A percentile compares a stretch with the other conserved stretches of the same genome.
Evolutionary conservation across 345 rosid genomes (phyloP).

Genomic region (Punica granatum): DNA sequence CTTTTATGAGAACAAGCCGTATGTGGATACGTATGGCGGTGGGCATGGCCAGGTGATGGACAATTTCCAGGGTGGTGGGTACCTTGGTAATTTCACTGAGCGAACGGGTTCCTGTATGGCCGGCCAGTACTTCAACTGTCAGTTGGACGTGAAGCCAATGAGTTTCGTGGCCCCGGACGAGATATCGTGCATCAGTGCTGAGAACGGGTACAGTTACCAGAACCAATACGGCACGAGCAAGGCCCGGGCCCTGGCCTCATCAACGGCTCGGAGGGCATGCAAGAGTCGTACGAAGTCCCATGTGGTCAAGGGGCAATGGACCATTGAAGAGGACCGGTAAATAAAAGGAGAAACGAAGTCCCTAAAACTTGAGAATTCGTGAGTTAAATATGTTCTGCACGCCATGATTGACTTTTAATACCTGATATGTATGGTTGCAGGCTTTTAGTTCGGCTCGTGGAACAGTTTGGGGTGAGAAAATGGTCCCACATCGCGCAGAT

Average conservation of each 20-base stretch:
- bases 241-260: constrained; percentile 14
- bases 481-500: constrained; percentile 83
- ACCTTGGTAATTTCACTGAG: neutral
- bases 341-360: too few relatives aligned
- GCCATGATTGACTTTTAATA: too few relatives aligned
- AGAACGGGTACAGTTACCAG: constrained; percentile 19
- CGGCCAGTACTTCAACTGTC: constrained; percentile 21
- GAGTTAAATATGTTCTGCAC: neutral
- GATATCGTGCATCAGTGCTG: constrained; percentile 42
- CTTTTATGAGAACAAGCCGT: constrained; percentile 52
- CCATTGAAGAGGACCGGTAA: constrained; percentile 80
- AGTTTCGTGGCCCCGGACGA: constrained; percentile 49
- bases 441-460: constrained; percentile 54
- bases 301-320: constrained; percentile 92
- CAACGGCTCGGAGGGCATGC: constrained; percentile 23
- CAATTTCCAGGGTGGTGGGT: constrained; percentile 25
- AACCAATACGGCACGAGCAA: constrained; percentile 22
- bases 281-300: constrained; percentile 49
- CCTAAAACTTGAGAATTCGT: neutral
- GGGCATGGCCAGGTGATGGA: constrained; percentile 41
- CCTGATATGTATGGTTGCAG: constrained; percentile 18
- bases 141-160: constrained; percentile 27
- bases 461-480: constrained; percentile 52
- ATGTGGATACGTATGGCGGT: constrained; percentile 17
- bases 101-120: neutral